phyloP scores from a whole-genome alignment of 1,284 basidiomycete genomes.

The Heimioporus retisporus region DNA sequence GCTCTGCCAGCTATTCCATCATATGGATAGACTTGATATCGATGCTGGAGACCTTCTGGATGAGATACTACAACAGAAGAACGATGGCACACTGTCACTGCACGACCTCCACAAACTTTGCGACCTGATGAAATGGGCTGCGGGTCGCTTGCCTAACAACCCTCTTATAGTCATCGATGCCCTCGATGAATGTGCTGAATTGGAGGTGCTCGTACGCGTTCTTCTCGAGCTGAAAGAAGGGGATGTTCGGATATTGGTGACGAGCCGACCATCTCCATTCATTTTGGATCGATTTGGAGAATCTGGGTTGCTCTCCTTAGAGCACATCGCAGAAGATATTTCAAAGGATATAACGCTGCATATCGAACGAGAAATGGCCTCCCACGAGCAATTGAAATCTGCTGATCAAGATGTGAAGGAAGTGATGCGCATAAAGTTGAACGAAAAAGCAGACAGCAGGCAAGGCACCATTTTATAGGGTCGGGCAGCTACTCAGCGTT shows the following conservation, averaged over 20 bases:
- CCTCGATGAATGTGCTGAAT: slow-evolving; percentile 11
- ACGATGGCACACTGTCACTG: neutral
- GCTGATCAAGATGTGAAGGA: neutral
- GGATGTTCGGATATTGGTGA: slow-evolving; percentile 10
- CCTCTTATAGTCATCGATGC: slow-evolving; percentile 15
- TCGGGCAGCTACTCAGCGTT: neutral
- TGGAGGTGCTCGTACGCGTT: neutral
- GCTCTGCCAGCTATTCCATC: slow-evolving; percentile 4
- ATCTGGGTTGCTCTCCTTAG: slow-evolving; percentile 7
- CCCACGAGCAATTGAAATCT: neutral
- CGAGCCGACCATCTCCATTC: slow-evolving; percentile 3
- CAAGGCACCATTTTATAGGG: neutral
- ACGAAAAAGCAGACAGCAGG: slow-evolving; percentile 8
- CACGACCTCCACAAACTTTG: neutral
- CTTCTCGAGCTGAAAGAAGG: neutral
- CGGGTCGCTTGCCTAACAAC: neutral
- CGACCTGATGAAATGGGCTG: neutral
- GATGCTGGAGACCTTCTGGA: slow-evolving; percentile 5
- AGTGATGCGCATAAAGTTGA: neutral
- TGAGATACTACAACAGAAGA: slow-evolving; percentile 11
- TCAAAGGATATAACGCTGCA: slow-evolving; percentile 2
- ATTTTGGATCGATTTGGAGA: neutral
- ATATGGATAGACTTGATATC: neutral
- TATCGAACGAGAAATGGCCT: slow-evolving; percentile 1
- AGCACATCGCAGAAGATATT: neutral